A percentile compares a stretch with the other conserved stretches of the same genome.
Conservation (phyloP, 495 filamentous ascomycete genomes). For the Hypoxylon trugodes region DNA sequence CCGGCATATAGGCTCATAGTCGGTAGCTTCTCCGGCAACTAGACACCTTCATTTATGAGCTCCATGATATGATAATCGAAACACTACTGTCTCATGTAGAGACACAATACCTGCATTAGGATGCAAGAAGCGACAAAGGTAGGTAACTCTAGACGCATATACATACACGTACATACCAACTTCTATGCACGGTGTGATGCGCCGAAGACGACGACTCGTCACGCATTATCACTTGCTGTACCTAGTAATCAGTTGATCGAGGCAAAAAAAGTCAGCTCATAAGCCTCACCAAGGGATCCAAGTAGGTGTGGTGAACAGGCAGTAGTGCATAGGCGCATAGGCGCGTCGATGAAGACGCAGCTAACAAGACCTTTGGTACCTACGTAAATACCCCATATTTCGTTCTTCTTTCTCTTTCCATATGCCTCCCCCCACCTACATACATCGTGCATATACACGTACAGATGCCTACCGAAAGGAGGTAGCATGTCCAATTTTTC, state of each 20-base stretch:
- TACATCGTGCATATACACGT: no score
- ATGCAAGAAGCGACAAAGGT: no score
- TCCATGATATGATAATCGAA: no score
- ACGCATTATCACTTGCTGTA: constrained; percentile 3
- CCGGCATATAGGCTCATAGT: no score
- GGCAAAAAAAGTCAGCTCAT: constrained; percentile 2
- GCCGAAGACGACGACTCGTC: background rate
- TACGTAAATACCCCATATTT: background rate
- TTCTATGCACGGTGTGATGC: background rate
- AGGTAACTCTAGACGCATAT: background rate
- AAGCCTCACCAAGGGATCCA: constrained; percentile 4
- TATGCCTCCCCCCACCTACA: background rate
- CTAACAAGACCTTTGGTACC: no score
- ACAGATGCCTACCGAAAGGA: no score
- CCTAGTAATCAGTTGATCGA: constrained; percentile 6
- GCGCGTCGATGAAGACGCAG: background rate
- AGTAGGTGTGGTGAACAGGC: background rate
- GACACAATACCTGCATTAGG: no score
- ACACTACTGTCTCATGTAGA: no score
- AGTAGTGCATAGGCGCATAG: background rate
- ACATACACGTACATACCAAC: background rate
- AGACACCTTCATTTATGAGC: no score
- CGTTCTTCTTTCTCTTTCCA: background rate
- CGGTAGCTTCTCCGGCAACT: no score
- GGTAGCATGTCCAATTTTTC: no score